These are phyloP conservation scores for Tuber calosporum DNA, from an alignment of 495 filamentous ascomycete species.

Conservation along the genomic window DNA sequence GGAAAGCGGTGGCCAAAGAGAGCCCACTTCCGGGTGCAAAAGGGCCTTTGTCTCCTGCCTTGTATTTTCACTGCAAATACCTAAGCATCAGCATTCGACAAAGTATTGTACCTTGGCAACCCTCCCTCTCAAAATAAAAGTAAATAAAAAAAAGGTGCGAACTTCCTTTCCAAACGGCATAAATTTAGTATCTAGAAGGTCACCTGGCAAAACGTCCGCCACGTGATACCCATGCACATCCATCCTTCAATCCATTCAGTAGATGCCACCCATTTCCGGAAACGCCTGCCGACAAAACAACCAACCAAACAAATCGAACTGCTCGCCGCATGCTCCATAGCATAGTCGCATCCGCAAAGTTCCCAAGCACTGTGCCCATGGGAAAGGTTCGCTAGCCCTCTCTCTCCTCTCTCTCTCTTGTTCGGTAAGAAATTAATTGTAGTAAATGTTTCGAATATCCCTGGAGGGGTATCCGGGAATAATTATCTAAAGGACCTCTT, in stretches of 20 bases:
- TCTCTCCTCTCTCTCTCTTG: too few species aligned
- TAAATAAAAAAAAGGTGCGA: not conserved
- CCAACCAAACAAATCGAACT: not conserved
- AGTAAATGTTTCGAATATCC: too few species aligned
- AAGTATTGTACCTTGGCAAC: not conserved
- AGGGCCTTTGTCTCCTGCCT: not conserved
- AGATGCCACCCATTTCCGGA: not conserved
- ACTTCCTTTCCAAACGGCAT: not conserved
- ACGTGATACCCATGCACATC: not conserved
- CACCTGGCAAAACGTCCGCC: slow-evolving; percentile 2
- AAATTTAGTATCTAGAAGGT: not conserved
- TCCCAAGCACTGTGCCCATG: too few species aligned
- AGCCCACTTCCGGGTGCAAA: not conserved
- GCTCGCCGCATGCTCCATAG: not conserved
- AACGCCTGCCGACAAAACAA: not conserved
- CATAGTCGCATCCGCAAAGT: not conserved
- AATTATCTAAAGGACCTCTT: too few species aligned
- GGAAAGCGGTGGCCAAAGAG: not conserved
- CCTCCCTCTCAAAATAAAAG: too few species aligned
- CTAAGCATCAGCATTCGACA: not conserved
- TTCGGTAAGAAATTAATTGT: too few species aligned
- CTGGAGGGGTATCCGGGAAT: too few species aligned
- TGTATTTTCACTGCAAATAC: too few species aligned
- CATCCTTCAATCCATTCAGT: not conserved
- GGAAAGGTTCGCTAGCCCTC: too few species aligned